phyloP scores from a whole-genome alignment of 78 protist genomes.

The Blattamonas nauphoetae region DNA sequence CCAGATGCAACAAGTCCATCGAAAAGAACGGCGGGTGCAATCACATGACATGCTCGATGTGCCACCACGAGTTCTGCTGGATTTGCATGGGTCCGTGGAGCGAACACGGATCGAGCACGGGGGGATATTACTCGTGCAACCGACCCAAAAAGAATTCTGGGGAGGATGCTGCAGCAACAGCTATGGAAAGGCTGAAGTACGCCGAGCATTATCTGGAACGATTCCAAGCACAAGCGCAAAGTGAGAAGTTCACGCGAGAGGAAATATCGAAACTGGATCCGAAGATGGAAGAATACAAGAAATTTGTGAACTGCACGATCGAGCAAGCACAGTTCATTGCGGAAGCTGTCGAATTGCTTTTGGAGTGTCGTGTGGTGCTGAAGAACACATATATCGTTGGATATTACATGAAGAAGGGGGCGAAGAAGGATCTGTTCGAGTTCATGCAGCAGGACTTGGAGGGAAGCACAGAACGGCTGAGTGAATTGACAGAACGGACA shows the following conservation, averaged over 20 bases:
- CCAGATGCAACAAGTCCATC: neutral
- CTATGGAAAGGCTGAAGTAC: neutral
- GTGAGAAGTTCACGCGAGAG: neutral
- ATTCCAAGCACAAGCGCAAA: neutral
- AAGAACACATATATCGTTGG: neutral
- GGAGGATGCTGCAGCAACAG: neutral
- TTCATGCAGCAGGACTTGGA: neutral
- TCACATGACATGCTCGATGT: slow-evolving; percentile 13
- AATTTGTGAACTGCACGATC: neutral
- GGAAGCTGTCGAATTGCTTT: neutral
- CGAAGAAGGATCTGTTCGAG: neutral
- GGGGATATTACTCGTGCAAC: slow-evolving; percentile 5
- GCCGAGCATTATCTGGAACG: neutral
- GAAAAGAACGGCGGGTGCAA: slow-evolving; percentile 28
- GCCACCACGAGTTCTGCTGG: slow-evolving; percentile 26
- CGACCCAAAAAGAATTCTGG: neutral
- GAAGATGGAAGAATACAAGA: neutral
- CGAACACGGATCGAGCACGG: neutral
- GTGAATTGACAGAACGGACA: neutral
- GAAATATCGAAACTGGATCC: neutral
- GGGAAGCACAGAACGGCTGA: neutral
- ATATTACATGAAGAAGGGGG: neutral
- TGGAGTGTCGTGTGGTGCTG: neutral
- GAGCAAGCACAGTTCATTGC: neutral
- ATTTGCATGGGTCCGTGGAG: neutral